These are phyloP conservation scores for Dendrobium catenatum DNA, from an alignment of 106 monocot genomes.

Conservation along the genomic window DNA sequence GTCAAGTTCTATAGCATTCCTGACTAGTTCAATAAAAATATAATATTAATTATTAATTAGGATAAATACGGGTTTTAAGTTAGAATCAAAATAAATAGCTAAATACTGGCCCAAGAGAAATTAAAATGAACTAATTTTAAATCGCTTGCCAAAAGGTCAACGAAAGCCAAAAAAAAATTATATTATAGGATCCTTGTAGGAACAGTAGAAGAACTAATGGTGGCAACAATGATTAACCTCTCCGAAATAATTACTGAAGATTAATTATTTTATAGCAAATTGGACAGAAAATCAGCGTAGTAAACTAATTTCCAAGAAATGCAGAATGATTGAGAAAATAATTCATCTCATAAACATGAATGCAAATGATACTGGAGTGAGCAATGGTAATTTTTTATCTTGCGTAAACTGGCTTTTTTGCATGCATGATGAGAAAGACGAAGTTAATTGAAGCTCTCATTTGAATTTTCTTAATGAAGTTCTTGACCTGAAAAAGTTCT, in stretches of 20 bases:
- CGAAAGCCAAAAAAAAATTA: no score
- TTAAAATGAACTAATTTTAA: background rate
- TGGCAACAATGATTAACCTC: background rate
- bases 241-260: background rate
- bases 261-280: background rate
- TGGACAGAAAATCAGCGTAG: background rate
- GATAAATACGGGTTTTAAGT: background rate
- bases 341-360: background rate
- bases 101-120: background rate
- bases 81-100: background rate
- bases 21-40: slow-evolving; percentile 47
- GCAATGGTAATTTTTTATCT: background rate
- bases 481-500: background rate
- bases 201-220: background rate
- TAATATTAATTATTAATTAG: background rate
- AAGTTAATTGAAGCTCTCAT: background rate
- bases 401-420: background rate
- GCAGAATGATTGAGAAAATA: background rate
- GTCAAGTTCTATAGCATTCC: slow-evolving; percentile 66
- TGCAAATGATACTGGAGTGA: background rate
- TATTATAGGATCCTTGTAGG: background rate
- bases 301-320: background rate
- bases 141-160: background rate
- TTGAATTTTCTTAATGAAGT: background rate
- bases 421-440: background rate